These are phyloP conservation scores for Onygenales sp. DNA, from an alignment of 2,329 filamentous ascomycete species.

Conservation along the genomic window DNA sequence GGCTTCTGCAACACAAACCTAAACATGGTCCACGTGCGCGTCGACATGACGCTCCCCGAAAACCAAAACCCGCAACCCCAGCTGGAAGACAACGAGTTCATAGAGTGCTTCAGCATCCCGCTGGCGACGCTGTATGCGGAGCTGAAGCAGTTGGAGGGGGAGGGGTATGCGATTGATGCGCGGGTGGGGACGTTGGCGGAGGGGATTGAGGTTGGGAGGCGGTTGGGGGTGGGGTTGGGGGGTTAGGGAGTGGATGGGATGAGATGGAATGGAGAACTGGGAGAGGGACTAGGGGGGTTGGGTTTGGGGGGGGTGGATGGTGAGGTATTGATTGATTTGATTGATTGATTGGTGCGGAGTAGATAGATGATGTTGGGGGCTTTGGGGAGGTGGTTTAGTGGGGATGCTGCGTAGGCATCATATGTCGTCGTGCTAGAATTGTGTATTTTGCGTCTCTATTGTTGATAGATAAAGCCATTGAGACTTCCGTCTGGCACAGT, in stretches of 20 bases:
- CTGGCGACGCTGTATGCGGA: slow-evolving; percentile 55
- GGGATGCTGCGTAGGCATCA: too few species aligned
- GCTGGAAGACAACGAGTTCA: slow-evolving; percentile 73
- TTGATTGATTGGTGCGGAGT: neutral
- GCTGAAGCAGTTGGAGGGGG: slow-evolving; percentile 54
- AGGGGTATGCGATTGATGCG: slow-evolving; percentile 72
- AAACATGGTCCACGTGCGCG: slow-evolving; percentile 56
- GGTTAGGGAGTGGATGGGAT: neutral
- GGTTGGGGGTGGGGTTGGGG: slow-evolving; percentile 18
- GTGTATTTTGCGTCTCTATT: too few species aligned
- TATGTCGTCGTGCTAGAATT: too few species aligned
- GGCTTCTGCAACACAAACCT: slow-evolving; percentile 42
- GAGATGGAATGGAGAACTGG: neutral
- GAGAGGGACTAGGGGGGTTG: neutral
- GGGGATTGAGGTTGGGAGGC: slow-evolving; percentile 63
- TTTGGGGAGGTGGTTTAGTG: neutral
- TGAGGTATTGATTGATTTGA: too few species aligned
- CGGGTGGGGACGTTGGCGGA: slow-evolving; percentile 69
- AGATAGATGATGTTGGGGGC: neutral
- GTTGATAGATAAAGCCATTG: too few species aligned
- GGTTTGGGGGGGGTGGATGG: neutral
- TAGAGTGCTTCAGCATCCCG: slow-evolving; percentile 65
- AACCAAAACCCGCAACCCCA: slow-evolving; percentile 61
- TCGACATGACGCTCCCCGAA: slow-evolving; percentile 59
- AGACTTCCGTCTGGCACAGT: too few species aligned